Evolutionary conservation across 176 grass and related monocot species (phyloP).

Genomic region (Carex pumila): DNA sequence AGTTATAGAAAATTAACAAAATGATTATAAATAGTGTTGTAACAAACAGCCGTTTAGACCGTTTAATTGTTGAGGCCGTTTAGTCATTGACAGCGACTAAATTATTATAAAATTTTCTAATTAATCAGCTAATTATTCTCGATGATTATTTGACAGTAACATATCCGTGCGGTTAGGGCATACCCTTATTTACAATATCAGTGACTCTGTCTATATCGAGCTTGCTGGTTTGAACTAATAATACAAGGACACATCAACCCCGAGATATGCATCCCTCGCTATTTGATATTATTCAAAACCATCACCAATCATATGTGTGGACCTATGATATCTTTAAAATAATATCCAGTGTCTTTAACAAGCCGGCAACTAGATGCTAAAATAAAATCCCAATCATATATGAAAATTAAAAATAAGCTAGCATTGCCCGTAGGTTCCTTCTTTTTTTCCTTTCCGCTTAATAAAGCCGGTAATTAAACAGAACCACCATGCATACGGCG

Average conservation of each 20-base stretch:
- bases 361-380: not conserved
- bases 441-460: not conserved
- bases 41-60: too few species aligned
- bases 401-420: not conserved
- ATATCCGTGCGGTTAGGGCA: too few species aligned
- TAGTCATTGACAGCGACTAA: too few species aligned
- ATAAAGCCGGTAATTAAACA: not conserved
- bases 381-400: not conserved
- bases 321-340: not conserved
- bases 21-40: not conserved
- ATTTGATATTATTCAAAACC: not conserved
- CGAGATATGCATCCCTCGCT: not conserved
- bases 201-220: not conserved
- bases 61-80: too few species aligned
- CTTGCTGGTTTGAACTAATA: not conserved
- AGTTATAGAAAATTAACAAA: not conserved
- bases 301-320: not conserved
- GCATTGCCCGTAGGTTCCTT: not conserved
- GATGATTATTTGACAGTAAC: too few species aligned
- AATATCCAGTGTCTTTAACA: not conserved
- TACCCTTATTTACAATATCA: too few species aligned
- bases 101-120: too few species aligned
- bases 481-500: conserved; percentile 6
- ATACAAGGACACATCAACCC: not conserved
- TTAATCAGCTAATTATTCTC: too few species aligned